These are phyloP conservation scores for Cubamyces sp. DNA, from an alignment of 768 basidiomycete genomes.

Conservation along the genomic window DNA sequence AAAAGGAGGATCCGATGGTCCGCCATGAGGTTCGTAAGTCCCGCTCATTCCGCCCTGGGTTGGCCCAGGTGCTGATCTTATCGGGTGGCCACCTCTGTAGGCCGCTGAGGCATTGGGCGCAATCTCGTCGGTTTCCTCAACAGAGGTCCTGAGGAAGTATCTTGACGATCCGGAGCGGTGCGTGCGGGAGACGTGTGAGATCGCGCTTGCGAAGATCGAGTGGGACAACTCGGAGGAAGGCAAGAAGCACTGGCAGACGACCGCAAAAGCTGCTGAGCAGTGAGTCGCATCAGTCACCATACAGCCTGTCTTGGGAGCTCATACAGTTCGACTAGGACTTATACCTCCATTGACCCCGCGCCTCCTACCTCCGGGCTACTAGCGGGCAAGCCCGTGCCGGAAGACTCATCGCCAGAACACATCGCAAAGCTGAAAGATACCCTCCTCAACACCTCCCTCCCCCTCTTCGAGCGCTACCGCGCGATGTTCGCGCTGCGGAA, in stretches of 20 bases:
- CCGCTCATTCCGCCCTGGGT: not conserved
- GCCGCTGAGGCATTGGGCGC: conserved; percentile 99
- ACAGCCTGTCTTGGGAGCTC: conserved; percentile 3
- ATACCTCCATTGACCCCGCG: conserved; percentile 89
- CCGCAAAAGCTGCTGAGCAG: conserved; percentile 18
- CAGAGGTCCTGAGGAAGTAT: conserved; percentile 74
- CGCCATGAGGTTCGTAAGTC: conserved; percentile 79
- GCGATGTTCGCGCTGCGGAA: conserved; percentile 99
- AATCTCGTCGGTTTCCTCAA: conserved; percentile 68
- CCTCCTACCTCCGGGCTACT: conserved; percentile 74
- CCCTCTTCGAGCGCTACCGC: conserved; percentile 92
- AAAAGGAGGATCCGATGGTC: conserved; percentile 90
- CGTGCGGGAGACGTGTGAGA: conserved; percentile 95
- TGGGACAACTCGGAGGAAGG: conserved; percentile 88
- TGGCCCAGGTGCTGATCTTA: not conserved
- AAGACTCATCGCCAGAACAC: conserved; percentile 49
- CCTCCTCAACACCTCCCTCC: conserved; percentile 65
- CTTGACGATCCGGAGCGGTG: conserved; percentile 69
- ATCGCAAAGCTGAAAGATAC: conserved; percentile 60
- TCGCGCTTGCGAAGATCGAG: conserved; percentile 92
- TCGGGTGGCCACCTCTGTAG: conserved; percentile 39
- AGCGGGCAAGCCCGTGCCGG: conserved; percentile 53
- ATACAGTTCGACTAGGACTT: conserved; percentile 48
- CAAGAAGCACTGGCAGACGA: conserved; percentile 42
- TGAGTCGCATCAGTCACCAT: conserved; percentile 9